Base-by-base conservation (phyloP, 2,329 filamentous ascomycete genomes). In the Xylaria polymorpha region DNA sequence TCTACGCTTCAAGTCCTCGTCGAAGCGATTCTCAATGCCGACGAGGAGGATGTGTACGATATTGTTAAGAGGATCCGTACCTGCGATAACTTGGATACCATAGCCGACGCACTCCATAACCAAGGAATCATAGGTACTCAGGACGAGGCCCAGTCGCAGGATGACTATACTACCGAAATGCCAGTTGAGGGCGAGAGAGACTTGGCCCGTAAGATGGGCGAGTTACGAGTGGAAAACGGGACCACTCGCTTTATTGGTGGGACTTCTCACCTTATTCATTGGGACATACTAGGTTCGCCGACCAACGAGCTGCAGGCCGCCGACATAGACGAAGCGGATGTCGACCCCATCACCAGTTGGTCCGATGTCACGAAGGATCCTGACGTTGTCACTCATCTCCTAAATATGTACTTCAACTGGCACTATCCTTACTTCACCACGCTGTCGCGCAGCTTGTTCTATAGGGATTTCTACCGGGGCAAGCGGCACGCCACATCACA, bases 391-490 rank as follows among this genome's bases (percentile, higher is more conserved):
- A 87, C 90, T 18, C 95, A 98, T 80, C 88, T 99, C 20, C 89
- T 99, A 78, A 95, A 94, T 76, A 94, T 98, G 93, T 99, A 99
- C 81, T 98, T 98, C 82, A 94, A 91, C 75, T 98, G 95, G 92
- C 96, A 98, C 80, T 98, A 98, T 80, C 91, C 94, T 20, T 98
- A 96, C 81, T 99, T 98, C 79, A 95, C 94, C 4, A 96, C 93
- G 0, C 84, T 98, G 7, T 95, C 94, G 14, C 97, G 93, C 79
- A 90, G 87, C 44, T 83, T 97, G 39, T 98, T 99, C 78, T 94
- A 93, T 77, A 87, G 91, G 50, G 94, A 98, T 78, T 98, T 97
- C 75, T 80, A 91, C 53, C 87, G 86, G 15, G 95, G 96, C 0
- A 90, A 86, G 70, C 87, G 88, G 4, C 83, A 84, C 1, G 80